Evolutionary conservation across 768 basidiomycete species (phyloP), one percentile per base, ranked within the genome.

Genomic region (Leccinum fibrillosum): DNA sequence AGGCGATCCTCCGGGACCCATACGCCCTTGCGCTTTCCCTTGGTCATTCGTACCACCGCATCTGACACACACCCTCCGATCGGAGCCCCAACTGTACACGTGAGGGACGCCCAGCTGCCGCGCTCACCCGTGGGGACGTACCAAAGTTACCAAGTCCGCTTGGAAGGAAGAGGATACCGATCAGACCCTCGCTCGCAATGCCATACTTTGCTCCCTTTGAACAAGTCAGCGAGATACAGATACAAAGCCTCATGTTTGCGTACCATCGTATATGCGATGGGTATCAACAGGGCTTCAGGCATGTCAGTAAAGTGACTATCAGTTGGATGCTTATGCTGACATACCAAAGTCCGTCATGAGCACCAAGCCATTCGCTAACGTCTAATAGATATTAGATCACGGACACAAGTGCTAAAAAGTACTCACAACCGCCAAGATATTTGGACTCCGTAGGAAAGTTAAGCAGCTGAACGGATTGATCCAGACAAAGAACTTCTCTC

Each of bases 1-100:
- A 89, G 76, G 5, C 88, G 81, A 60, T 88, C 89, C 68, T 90
- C 87, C 0, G 87, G 87, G 45, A 82, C 79, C 86, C 84, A 88
- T 2, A 74, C 62, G 1, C 86, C 86, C 0, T 77, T 77, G 23
- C 86, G 80, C 5, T 73, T 66, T 49, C 75, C 70, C 15, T 78
- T 78, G 72, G 81, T 84, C 42, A 64, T 66, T 17, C 79, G 71
- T 23, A 90, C 74, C 0, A 79, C 71, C 21, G 63, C 59, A 66
- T 90, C 89, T 0, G 88, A 88, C 0, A 87, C 58, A 17, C 75
- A 75, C 1, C 88, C 88, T 0, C 83, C 79, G 5, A 86, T 60
- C 3, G 82, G 80, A 3, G 86, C 82, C 1, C 87, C 86, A 49
- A 82, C 86, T 88, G 52, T 4, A 7, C 11, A 15, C 3, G 42